Evolutionary conservation across 1,139 yeast species (phyloP).

Genomic region (Protomyces lactucae-debilis): DNA sequence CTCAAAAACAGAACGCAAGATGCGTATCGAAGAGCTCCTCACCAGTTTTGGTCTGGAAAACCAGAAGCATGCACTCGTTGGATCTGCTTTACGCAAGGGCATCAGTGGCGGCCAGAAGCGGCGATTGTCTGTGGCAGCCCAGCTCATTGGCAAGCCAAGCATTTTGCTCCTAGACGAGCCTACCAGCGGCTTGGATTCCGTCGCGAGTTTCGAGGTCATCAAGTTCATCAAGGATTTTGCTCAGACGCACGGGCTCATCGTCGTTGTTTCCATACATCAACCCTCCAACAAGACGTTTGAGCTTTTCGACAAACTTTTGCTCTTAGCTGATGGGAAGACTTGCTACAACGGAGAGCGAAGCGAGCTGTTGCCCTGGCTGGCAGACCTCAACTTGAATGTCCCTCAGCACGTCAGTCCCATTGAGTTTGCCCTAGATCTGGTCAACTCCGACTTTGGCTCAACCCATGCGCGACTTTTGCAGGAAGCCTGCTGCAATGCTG

Average conservation of each 20-base stretch:
- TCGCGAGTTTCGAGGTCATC: slow-evolving; percentile 64
- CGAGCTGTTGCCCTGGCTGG: slow-evolving; percentile 39
- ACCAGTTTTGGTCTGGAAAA: slow-evolving; percentile 40
- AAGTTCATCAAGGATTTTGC: slow-evolving; percentile 56
- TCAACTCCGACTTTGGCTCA: slow-evolving; percentile 39
- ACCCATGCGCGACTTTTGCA: slow-evolving; percentile 16
- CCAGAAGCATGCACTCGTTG: slow-evolving; percentile 43
- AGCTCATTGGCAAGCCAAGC: slow-evolving; percentile 69
- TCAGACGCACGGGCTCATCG: slow-evolving; percentile 62
- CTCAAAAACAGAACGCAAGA: slow-evolving; percentile 45
- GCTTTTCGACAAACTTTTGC: slow-evolving; percentile 63
- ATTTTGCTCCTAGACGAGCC: slow-evolving; percentile 80
- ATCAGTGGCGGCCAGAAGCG: slow-evolving; percentile 84
- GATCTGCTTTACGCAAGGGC: slow-evolving; percentile 49
- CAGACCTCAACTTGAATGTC: slow-evolving; percentile 39
- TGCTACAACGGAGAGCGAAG: slow-evolving; percentile 53
- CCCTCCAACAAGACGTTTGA: slow-evolving; percentile 72
- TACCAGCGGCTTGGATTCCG: slow-evolving; percentile 81
- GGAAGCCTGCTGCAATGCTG: not conserved
- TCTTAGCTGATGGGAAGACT: slow-evolving; percentile 62
- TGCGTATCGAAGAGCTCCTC: slow-evolving; percentile 51
- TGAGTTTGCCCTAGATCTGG: slow-evolving; percentile 35
- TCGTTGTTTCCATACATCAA: slow-evolving; percentile 72
- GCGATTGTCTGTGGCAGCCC: slow-evolving; percentile 71
- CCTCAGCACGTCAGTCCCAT: slow-evolving; percentile 31